A percentile compares a stretch with the other conserved stretches of the same genome.
Evolutionary conservation across 192 early-diverging fungal genomes (phyloP).

Genomic region (Jimgerdemannia lactiflua): DNA sequence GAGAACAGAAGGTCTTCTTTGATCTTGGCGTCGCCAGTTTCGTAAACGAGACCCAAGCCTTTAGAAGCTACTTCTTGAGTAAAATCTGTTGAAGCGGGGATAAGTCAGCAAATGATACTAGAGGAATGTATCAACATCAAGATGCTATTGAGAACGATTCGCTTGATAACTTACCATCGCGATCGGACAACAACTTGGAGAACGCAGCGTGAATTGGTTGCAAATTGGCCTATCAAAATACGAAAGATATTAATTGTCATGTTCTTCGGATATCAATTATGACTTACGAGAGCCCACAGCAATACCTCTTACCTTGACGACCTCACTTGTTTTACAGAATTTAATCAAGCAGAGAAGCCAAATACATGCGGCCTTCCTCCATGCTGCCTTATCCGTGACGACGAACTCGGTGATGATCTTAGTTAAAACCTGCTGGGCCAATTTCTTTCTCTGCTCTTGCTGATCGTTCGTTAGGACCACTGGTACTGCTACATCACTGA

Average conservation of each 20-base stretch:
- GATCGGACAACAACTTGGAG: slow-evolving; percentile 71
- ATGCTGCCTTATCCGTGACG: slow-evolving; percentile 46
- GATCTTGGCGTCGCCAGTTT: slow-evolving; percentile 68
- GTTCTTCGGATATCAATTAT: neutral
- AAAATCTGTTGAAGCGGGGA: slow-evolving; percentile 47
- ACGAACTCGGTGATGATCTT: slow-evolving; percentile 53
- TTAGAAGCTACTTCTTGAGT: slow-evolving; percentile 88
- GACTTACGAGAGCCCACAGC: slow-evolving; percentile 1
- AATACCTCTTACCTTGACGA: slow-evolving; percentile 39
- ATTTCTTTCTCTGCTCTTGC: slow-evolving; percentile 27
- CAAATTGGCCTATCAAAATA: slow-evolving; percentile 38
- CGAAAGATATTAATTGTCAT: neutral
- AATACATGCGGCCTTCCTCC: slow-evolving; percentile 66
- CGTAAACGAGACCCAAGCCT: slow-evolving; percentile 80
- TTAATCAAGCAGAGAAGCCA: slow-evolving; percentile 81
- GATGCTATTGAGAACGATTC: no score
- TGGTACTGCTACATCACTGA: slow-evolving; percentile 48
- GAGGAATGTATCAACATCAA: neutral
- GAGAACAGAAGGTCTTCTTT: slow-evolving; percentile 66
- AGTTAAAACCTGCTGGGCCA: slow-evolving; percentile 33
- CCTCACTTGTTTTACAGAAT: slow-evolving; percentile 51
- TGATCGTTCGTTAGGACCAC: slow-evolving; percentile 12
- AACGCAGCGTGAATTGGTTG: slow-evolving; percentile 74
- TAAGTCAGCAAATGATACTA: neutral
- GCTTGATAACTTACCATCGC: slow-evolving; percentile 58